Percentiles rank a stretch among this genome's conserved stretches.
Conservation (phyloP, 495 filamentous ascomycete genomes). For the Aspergillus mulundensis region DNA sequence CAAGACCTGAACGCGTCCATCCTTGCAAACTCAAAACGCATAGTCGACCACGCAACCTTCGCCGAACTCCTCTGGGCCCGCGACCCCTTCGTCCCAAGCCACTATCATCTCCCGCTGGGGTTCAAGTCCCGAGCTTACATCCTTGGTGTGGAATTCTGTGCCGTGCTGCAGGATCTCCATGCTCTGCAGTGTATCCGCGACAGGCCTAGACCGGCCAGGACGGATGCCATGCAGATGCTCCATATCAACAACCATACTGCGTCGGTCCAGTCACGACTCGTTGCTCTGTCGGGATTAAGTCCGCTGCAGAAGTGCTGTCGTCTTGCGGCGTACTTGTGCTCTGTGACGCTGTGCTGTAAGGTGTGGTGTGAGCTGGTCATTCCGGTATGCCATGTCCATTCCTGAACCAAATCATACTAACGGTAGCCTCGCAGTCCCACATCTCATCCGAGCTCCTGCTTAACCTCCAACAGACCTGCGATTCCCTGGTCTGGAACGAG, state of each 20-base stretch:
- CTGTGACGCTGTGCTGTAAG: constrained; percentile 36
- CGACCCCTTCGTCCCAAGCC: constrained; percentile 24
- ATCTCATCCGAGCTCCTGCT: constrained; percentile 18
- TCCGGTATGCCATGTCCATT: too few species aligned
- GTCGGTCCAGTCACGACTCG: constrained; percentile 34
- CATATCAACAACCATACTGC: constrained; percentile 37
- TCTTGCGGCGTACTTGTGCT: constrained; percentile 35
- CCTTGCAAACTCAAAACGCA: constrained; percentile 27
- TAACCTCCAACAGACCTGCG: constrained; percentile 23
- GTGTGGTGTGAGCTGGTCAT: constrained; percentile 30
- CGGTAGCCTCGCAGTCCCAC: constrained; percentile 20
- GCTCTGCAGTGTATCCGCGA: constrained; percentile 38
- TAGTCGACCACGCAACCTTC: constrained; percentile 36
- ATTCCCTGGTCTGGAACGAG: constrained; percentile 19
- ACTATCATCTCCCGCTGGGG: constrained; percentile 25
- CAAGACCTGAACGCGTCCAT: constrained; percentile 36
- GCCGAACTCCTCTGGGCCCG: constrained; percentile 33
- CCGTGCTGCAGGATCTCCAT: constrained; percentile 31
- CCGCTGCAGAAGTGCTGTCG: constrained; percentile 29
- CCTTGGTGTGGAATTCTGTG: constrained; percentile 25
- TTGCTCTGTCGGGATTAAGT: constrained; percentile 19
- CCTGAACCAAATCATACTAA: too few species aligned
- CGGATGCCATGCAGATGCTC: constrained; percentile 28
- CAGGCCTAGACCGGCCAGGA: constrained; percentile 8
- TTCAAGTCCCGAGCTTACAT: constrained; percentile 22